A percentile compares a stretch with the other conserved stretches of the same genome.
These are phyloP conservation scores for Trichoderma polysporum DNA, from an alignment of 2,329 filamentous ascomycete genomes.

Conservation along the genomic window DNA sequence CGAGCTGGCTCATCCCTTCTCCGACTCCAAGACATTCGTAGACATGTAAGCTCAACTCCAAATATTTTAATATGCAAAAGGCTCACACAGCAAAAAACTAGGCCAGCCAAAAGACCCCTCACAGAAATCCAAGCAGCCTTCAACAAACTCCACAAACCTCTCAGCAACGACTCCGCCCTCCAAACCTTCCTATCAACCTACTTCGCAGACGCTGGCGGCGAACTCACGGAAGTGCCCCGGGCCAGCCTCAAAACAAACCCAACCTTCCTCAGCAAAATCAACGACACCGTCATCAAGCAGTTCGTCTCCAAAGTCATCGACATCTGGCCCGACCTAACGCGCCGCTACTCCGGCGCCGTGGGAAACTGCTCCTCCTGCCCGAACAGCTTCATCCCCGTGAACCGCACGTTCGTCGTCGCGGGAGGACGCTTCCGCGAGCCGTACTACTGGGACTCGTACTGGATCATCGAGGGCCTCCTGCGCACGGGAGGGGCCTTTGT, in stretches of 20 bases:
- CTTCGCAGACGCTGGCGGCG: conserved; percentile 63
- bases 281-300: conserved; percentile 58
- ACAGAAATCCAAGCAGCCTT: conserved; percentile 63
- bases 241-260: conserved; percentile 56
- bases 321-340: conserved; percentile 68
- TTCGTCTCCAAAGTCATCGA: conserved; percentile 64
- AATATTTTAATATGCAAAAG: not conserved
- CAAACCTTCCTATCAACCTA: conserved; percentile 61
- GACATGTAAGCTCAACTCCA: conserved; percentile 54
- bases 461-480: conserved; percentile 65
- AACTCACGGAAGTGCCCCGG: conserved; percentile 55
- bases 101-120: conserved; percentile 59
- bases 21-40: conserved; percentile 70
- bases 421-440: conserved; percentile 70
- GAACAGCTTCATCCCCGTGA: conserved; percentile 64
- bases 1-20: conserved; percentile 62
- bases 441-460: conserved; percentile 72
- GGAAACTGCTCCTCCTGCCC: conserved; percentile 59
- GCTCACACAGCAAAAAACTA: conserved; percentile 29
- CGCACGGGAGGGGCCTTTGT: conserved; percentile 64
- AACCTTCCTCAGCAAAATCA: conserved; percentile 55
- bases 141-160: conserved; percentile 56
- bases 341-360: conserved; percentile 52
- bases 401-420: conserved; percentile 68
- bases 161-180: conserved; percentile 63